Conservation (phyloP, 2,329 filamentous ascomycete species). For the Didymosphaeria variabile region DNA sequence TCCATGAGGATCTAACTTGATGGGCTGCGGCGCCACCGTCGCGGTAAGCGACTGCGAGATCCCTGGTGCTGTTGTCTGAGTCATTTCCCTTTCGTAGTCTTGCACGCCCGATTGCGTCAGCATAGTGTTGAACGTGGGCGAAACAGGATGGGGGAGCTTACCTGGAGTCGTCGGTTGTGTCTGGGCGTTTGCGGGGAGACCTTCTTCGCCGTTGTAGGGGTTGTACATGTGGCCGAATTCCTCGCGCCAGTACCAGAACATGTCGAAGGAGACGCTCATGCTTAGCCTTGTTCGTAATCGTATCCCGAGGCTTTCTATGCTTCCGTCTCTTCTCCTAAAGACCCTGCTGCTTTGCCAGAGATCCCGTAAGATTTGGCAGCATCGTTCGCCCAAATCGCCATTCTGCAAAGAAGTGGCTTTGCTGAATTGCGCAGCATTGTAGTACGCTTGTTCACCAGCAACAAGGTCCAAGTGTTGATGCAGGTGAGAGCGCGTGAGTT, state of each 20-base stretch:
- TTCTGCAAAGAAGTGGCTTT: constrained; percentile 45
- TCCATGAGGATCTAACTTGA: constrained; percentile 38
- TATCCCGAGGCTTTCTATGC: constrained; percentile 42
- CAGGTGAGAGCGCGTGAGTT: constrained; percentile 41
- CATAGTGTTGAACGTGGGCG: constrained; percentile 8
- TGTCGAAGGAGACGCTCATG: constrained; percentile 51
- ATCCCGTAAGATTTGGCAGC: constrained; percentile 44
- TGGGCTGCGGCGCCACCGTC: constrained; percentile 22
- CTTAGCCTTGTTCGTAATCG: constrained; percentile 44
- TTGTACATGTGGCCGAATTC: constrained; percentile 49
- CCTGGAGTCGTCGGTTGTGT: constrained; percentile 40
- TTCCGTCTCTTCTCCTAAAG: constrained; percentile 44
- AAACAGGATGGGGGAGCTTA: constrained; percentile 27
- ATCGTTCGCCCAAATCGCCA: constrained; percentile 42
- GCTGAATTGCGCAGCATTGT: constrained; percentile 41
- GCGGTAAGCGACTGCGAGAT: constrained; percentile 15
- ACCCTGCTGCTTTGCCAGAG: constrained; percentile 46
- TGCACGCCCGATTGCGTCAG: constrained; percentile 27
- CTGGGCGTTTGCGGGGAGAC: constrained; percentile 27
- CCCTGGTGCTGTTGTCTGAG: constrained; percentile 13
- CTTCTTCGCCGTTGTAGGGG: constrained; percentile 47
- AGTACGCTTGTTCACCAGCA: constrained; percentile 47
- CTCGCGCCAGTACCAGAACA: constrained; percentile 53
- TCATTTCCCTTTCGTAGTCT: constrained; percentile 23
- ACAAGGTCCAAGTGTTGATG: constrained; percentile 42